phyloP scores from a whole-genome alignment of 2,329 filamentous ascomycete genomes.

The Hypoxylon sp. region DNA sequence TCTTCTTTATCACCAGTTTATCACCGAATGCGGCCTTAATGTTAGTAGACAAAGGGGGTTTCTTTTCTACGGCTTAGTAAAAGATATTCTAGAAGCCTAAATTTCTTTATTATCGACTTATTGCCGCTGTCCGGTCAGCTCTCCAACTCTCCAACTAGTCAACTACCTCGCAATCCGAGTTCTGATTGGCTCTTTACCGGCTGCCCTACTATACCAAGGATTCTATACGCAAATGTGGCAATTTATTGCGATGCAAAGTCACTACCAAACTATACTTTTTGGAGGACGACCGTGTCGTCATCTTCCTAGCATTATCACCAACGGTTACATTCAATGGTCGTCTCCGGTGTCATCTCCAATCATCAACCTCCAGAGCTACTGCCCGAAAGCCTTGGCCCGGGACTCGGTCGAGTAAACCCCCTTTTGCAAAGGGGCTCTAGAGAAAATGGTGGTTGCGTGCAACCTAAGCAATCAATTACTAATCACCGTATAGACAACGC shows the following conservation, averaged over 20 bases:
- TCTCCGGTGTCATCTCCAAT: neutral
- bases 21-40: neutral
- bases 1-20: constrained; percentile 5
- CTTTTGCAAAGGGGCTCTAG: neutral
- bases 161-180: neutral
- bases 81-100: neutral
- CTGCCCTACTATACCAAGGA: neutral
- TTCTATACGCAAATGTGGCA: neutral
- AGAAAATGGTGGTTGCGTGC: neutral
- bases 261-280: neutral
- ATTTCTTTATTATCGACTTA: neutral
- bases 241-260: neutral
- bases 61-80: neutral
- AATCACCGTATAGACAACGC: neutral
- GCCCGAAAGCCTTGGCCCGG: neutral
- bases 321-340: neutral
- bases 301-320: neutral
- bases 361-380: neutral
- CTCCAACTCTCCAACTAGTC: neutral
- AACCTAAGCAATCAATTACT: neutral
- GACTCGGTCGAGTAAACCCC: no score
- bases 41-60: neutral
- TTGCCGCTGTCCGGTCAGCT: neutral
- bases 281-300: neutral
- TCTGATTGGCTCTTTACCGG: neutral